Percentiles rank a stretch among this genome's conserved stretches.
Evolutionary conservation across 345 rosid genomes (phyloP).

Genomic region (Hirschfeldia incana): DNA sequence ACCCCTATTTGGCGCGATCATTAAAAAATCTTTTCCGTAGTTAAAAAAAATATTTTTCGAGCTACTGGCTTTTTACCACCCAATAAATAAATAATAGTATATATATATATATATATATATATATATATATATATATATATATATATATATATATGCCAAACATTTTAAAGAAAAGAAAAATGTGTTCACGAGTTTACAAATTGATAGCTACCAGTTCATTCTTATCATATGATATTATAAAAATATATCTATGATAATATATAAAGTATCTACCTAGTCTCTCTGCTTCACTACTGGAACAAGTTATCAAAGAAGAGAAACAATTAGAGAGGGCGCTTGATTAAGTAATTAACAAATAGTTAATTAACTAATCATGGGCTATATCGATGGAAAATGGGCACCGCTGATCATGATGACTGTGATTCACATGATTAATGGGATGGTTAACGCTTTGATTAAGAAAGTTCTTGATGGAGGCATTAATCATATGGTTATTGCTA

Average conservation of each 20-base stretch:
- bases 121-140: neutral
- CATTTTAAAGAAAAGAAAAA: neutral
- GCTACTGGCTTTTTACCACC: neutral
- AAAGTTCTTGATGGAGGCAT: slow-evolving; percentile 58
- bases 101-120: no score
- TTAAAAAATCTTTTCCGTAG: no score
- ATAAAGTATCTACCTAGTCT: slow-evolving; percentile 16
- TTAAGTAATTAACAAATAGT: slow-evolving; percentile 3
- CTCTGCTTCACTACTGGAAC: slow-evolving; percentile 20
- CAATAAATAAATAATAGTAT: neutral
- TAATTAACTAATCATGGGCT: slow-evolving; percentile 30
- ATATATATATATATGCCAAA: neutral
- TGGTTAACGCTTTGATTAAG: slow-evolving; percentile 62
- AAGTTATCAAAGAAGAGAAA: neutral
- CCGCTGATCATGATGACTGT: slow-evolving; percentile 44
- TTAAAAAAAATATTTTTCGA: neutral
- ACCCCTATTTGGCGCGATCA: no score
- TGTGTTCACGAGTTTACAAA: neutral
- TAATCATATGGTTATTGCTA: slow-evolving; percentile 54
- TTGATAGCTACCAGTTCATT: neutral
- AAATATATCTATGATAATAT: neutral
- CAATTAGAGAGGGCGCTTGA: neutral
- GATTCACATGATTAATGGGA: slow-evolving; percentile 38
- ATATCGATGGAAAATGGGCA: slow-evolving; percentile 42
- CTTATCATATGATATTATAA: neutral